Percentiles rank a stretch among this genome's conserved stretches.
phyloP scores from a whole-genome alignment of 2,329 filamentous ascomycete genomes.

The Chrysosporium queenslandicum region DNA sequence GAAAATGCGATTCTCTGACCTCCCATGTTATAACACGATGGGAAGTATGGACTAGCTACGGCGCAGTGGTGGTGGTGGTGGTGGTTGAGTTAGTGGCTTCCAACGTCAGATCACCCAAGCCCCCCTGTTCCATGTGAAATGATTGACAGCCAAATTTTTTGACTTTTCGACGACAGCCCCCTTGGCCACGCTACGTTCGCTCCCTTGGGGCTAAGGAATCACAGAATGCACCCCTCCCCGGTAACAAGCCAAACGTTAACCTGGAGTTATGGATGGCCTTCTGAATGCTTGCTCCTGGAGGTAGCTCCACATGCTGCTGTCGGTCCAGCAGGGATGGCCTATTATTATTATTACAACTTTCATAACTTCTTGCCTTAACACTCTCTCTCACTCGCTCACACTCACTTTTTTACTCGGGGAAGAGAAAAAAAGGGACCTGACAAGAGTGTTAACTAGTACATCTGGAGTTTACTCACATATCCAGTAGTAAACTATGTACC shows the following conservation, averaged over 20 bases:
- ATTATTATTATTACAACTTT: neutral
- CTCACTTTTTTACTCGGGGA: too few species aligned
- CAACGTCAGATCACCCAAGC: constrained; percentile 4
- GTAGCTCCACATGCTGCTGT: constrained; percentile 9
- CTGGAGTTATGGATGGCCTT: too few species aligned
- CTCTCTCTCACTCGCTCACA: neutral
- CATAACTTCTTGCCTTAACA: constrained; percentile 5
- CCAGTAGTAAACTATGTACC: neutral
- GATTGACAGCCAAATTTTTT: constrained; percentile 7
- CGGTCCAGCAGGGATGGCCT: constrained; percentile 2
- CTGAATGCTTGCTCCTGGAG: constrained; percentile 10
- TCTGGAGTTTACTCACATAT: too few species aligned
- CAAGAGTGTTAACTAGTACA: too few species aligned
- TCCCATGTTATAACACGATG: constrained; percentile 1
- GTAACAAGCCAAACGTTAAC: neutral
- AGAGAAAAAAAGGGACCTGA: neutral
- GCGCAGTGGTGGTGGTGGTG: too few species aligned
- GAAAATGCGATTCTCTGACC: neutral
- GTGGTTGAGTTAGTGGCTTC: too few species aligned
- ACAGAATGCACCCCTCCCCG: constrained; percentile 9
- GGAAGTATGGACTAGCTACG: too few species aligned
- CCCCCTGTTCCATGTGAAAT: constrained; percentile 13
- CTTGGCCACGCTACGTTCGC: constrained; percentile 10
- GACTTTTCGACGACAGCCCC: neutral
- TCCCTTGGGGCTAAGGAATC: neutral